Evolutionary conservation across 164 flowering plant species (phyloP), one percentile per base, ranked within the genome.

Genomic region (Vitis rupestris): DNA sequence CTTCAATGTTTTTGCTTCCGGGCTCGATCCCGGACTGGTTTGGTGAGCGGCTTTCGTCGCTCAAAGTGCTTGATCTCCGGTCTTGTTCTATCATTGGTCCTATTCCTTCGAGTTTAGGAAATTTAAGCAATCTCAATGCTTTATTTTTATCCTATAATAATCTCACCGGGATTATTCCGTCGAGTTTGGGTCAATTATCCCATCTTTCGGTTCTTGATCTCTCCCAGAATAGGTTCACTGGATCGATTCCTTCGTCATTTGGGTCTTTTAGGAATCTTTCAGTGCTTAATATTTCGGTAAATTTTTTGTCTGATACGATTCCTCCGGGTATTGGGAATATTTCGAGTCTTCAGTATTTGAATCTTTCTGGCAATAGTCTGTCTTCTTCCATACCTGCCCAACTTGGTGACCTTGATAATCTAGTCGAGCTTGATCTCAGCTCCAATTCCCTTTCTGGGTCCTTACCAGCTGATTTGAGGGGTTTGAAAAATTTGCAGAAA

Each of bases 141-240:
- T 72, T 89, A 37, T 68, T 71, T 75, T 75, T 87, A 30, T 82
- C 88, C 12, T 27, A 64, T 65, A 89, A 89, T 73, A 68, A 56
- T 11, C 76, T 89, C 47, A 72, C 86, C 70, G 91, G 88, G 27
- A n/a, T 17, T 5, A 72, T 89, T 76, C 93, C 91, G 10, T 29
- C 66, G 13, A 84, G 78, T 73, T 75, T 89, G 69, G 87, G 88
- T 30, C 88, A 80, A 44, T 67, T 85, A 72, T 63, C 55, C 4
- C 9, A 66, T 30, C 89, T 89, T 51, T 76, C 76, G 15, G 81
- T 80, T 60, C 86, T 87, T 74, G 87, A 85, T 84, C 82, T 89
- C 61, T 82, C 90, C 0, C 30, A 50, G 12, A 89, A 89, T 75
- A 52, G 63, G 31, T 81, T 87, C 9, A 70, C 78, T 48, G 91